Percentiles rank a stretch among this genome's conserved stretches.
Conservation (phyloP, 352 stramenopile species). For the Achlya hypogyna region DNA sequence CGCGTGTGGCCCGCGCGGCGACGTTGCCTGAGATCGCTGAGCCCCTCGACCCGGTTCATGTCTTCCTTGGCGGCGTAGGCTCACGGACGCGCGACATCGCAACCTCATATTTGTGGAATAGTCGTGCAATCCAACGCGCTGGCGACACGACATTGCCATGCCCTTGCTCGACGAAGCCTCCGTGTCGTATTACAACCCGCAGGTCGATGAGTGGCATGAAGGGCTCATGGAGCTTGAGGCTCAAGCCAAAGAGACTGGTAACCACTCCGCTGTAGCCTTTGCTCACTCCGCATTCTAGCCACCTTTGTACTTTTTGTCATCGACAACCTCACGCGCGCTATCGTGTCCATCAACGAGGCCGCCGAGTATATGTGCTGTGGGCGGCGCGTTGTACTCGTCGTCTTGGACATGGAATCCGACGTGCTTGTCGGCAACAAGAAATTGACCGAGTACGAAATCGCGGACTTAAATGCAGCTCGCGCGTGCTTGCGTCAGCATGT, state of each 20-base stretch:
- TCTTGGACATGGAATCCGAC: constrained; percentile 60
- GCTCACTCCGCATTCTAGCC: constrained; percentile 24
- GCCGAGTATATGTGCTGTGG: constrained; percentile 80
- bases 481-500: constrained; percentile 69
- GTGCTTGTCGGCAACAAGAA: constrained; percentile 38
- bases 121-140: constrained; percentile 85
- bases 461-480: constrained; percentile 72
- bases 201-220: constrained; percentile 84
- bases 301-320: constrained; percentile 83
- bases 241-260: constrained; percentile 54
- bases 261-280: too few relatives aligned
- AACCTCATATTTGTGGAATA: constrained; percentile 60
- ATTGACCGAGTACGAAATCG: constrained; percentile 51
- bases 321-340: constrained; percentile 59
- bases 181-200: constrained; percentile 81
- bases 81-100: background rate
- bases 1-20: background rate
- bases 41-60: constrained; percentile 7
- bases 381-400: constrained; percentile 61
- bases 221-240: constrained; percentile 78
- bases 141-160: constrained; percentile 66
- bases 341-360: constrained; percentile 82
- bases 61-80: constrained; percentile 16
- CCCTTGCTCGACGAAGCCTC: constrained; percentile 53
- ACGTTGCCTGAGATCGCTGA: constrained; percentile 1